Conservation (phyloP, 108 stramenopile species). For the Heterococcus sp. region DNA sequence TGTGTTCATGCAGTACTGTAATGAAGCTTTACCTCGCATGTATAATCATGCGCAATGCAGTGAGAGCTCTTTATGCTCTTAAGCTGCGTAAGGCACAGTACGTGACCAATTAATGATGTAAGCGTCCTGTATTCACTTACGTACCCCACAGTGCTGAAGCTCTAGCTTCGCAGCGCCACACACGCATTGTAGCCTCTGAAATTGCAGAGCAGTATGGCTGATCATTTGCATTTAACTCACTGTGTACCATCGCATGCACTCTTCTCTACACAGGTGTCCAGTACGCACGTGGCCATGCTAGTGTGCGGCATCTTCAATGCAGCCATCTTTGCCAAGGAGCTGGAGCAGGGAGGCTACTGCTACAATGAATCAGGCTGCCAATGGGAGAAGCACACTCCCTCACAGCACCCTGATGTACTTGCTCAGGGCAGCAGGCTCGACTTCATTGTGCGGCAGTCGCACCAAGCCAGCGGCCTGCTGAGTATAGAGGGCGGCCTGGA, state of each 20-base stretch:
- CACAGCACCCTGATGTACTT: not conserved
- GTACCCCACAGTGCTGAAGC: too few relatives aligned
- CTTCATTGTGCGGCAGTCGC: constrained; percentile 1
- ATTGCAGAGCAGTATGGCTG: too few relatives aligned
- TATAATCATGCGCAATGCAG: too few relatives aligned
- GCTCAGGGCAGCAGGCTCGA: not conserved
- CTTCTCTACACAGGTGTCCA: constrained; percentile 8
- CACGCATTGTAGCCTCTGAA: too few relatives aligned
- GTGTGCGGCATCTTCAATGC: constrained; percentile 45
- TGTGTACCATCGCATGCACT: not conserved
- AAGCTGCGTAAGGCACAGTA: too few relatives aligned
- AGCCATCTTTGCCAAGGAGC: not conserved
- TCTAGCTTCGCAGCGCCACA: too few relatives aligned
- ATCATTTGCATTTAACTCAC: too few relatives aligned
- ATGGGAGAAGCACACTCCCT: not conserved
- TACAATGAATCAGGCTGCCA: not conserved
- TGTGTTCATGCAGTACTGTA: too few relatives aligned
- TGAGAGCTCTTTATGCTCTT: too few relatives aligned
- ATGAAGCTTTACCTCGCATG: too few relatives aligned
- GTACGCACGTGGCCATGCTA: constrained; percentile 39
- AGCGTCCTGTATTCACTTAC: too few relatives aligned
- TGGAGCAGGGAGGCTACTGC: not conserved
- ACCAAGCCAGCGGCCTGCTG: constrained; percentile 28
- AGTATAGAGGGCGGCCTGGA: constrained; percentile 14
- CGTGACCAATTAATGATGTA: too few relatives aligned